phyloP scores from a whole-genome alignment of 2,329 filamentous ascomycete species.

The Aureobasidium sp. region DNA sequence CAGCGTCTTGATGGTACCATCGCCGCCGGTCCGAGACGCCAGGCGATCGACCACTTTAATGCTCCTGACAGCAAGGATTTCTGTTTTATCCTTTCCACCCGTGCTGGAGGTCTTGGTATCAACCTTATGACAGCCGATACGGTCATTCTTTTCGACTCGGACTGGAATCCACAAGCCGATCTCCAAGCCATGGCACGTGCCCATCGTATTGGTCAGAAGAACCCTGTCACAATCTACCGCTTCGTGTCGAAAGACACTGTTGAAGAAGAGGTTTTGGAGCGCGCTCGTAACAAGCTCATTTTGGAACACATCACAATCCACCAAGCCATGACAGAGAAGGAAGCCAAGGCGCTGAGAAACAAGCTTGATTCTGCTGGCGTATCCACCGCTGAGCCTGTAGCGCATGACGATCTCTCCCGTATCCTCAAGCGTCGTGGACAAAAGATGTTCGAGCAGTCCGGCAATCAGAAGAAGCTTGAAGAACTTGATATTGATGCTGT shows the following conservation, averaged over 20 bases:
- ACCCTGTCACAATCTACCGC: slow-evolving; percentile 91
- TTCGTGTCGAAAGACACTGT: slow-evolving; percentile 97
- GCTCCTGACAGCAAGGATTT: slow-evolving; percentile 94
- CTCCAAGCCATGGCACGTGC: slow-evolving; percentile 97
- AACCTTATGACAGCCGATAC: slow-evolving; percentile 99
- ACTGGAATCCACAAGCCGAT: slow-evolving; percentile 98
- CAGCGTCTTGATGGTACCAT: slow-evolving; percentile 95
- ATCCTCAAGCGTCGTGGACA: slow-evolving; percentile 97
- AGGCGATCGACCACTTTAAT: slow-evolving; percentile 98
- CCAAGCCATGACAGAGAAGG: slow-evolving; percentile 91
- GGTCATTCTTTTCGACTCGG: slow-evolving; percentile 94
- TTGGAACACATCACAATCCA: slow-evolving; percentile 97
- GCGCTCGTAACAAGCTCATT: slow-evolving; percentile 93
- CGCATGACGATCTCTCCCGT: slow-evolving; percentile 88
- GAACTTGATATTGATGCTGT: slow-evolving; percentile 97
- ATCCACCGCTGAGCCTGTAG: slow-evolving; percentile 67
- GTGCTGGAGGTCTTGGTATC: slow-evolving; percentile 95
- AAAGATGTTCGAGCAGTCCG: slow-evolving; percentile 96
- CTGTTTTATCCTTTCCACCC: slow-evolving; percentile 88
- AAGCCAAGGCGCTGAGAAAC: slow-evolving; percentile 72
- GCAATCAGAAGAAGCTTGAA: slow-evolving; percentile 93
- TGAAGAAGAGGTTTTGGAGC: slow-evolving; percentile 93
- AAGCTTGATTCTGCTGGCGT: slow-evolving; percentile 62
- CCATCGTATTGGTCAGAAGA: slow-evolving; percentile 94
- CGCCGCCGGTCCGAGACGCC: slow-evolving; percentile 73